These are phyloP conservation scores for Termitomyces sp. DNA, from an alignment of 768 basidiomycete genomes.

Conservation along the genomic window DNA sequence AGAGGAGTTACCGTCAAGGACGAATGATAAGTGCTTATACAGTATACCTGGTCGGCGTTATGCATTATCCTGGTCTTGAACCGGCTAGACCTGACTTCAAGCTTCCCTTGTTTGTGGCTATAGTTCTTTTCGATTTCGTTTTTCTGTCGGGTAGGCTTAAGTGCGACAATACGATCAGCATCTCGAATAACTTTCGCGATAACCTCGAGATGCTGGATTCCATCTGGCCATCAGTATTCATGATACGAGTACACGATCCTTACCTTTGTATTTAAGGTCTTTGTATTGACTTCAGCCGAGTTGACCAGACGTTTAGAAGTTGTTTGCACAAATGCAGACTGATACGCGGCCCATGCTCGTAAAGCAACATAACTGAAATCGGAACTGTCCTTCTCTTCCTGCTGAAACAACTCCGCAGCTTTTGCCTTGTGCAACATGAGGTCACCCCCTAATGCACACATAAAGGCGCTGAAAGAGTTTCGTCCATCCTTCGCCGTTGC, in stretches of 20 bases:
- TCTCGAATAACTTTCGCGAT: conserved; percentile 35
- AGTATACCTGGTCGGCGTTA: conserved; percentile 21
- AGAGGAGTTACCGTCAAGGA: background rate
- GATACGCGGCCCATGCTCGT: conserved; percentile 42
- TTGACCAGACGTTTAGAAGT: conserved; percentile 12
- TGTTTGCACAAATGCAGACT: conserved; percentile 21
- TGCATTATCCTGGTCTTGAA: conserved; percentile 39
- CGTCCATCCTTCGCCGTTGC: conserved; percentile 15
- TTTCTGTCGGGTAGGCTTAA: conserved; percentile 41
- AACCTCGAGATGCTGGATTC: conserved; percentile 30
- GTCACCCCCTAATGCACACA: conserved; percentile 34
- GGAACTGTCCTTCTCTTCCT: conserved; percentile 17
- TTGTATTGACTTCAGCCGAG: conserved; percentile 21
- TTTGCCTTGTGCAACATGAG: conserved; percentile 18
- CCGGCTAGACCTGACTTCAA: conserved; percentile 33
- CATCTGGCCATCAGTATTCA: background rate
- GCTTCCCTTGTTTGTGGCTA: conserved; percentile 18
- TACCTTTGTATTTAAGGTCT: conserved; percentile 22
- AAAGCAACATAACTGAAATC: conserved; percentile 23
- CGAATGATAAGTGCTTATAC: background rate
- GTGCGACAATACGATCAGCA: conserved; percentile 25
- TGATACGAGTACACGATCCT: background rate
- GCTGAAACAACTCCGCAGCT: conserved; percentile 25
- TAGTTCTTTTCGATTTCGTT: conserved; percentile 38
- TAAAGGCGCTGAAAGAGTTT: conserved; percentile 27